Evolutionary conservation across 805 yeast genomes (phyloP).

Genomic region (Spathaspora passalidarum): DNA sequence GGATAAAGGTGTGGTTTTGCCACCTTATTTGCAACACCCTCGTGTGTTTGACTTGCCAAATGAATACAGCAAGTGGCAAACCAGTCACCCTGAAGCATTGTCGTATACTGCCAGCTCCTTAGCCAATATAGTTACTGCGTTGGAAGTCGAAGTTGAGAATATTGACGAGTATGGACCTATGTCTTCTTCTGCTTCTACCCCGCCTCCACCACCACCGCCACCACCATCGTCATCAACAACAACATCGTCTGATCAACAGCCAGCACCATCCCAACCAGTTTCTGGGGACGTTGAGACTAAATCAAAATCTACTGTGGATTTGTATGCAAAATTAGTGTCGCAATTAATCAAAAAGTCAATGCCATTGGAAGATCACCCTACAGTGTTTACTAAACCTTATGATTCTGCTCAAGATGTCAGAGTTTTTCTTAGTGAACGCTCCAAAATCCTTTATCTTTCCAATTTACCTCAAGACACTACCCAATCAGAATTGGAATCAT

Average conservation of each 20-base stretch:
- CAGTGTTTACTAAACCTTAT: slow-evolving; percentile 67
- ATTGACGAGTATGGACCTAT: slow-evolving; percentile 8
- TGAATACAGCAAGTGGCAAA: slow-evolving; percentile 74
- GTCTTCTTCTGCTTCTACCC: slow-evolving; percentile 8
- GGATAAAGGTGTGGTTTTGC: slow-evolving; percentile 69
- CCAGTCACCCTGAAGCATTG: slow-evolving; percentile 50
- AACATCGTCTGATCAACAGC: not conserved
- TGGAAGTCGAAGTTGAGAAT: slow-evolving; percentile 36
- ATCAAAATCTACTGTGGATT: slow-evolving; percentile 41
- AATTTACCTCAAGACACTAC: slow-evolving; percentile 84
- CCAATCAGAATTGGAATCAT: slow-evolving; percentile 83
- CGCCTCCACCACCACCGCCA: slow-evolving; percentile 7
- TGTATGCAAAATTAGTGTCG: slow-evolving; percentile 43
- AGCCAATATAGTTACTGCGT: slow-evolving; percentile 44
- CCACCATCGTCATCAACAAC: not conserved
- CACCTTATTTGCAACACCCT: slow-evolving; percentile 73
- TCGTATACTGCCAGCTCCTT: slow-evolving; percentile 32
- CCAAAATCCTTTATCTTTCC: slow-evolving; percentile 75
- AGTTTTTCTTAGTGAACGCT: slow-evolving; percentile 65
- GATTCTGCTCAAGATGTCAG: slow-evolving; percentile 73
- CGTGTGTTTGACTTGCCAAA: slow-evolving; percentile 70
- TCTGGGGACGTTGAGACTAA: slow-evolving; percentile 29
- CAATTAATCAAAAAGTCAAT: slow-evolving; percentile 47
- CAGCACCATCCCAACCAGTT: not conserved
- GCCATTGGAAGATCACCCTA: slow-evolving; percentile 48